These are phyloP conservation scores for Penicillium vulpinum DNA, from an alignment of 2,329 filamentous ascomycete genomes.

Conservation along the genomic window DNA sequence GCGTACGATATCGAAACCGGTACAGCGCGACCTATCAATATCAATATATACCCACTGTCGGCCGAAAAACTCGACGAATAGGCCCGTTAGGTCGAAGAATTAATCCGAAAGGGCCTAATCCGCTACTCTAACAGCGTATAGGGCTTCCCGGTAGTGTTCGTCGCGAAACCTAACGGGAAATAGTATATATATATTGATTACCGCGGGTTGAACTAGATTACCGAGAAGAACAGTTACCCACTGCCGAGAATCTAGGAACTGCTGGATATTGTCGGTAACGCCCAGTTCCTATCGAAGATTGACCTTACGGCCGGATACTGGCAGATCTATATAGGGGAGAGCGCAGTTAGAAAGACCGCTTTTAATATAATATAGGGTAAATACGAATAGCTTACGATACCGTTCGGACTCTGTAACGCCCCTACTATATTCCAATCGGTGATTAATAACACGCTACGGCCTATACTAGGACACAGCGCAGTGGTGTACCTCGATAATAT, in stretches of 20 bases:
- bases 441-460: not conserved
- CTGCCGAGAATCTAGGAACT: not conserved
- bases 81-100: not conserved
- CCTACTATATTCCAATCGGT: not conserved
- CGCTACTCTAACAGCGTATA: not conserved
- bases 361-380: slow-evolving; percentile 9
- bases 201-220: not conserved
- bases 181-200: slow-evolving; percentile 1
- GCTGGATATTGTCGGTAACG: not conserved
- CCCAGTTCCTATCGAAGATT: not conserved
- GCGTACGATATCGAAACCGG: not conserved
- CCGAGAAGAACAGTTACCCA: not conserved
- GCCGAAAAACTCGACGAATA: not conserved
- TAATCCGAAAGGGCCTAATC: not conserved
- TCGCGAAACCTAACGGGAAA: not conserved
- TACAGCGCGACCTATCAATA: not conserved
- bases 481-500: slow-evolving; percentile 1
- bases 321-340: not conserved
- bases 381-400: slow-evolving; percentile 2
- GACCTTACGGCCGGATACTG: not conserved
- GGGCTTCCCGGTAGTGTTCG: not conserved
- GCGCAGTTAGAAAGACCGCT: not conserved
- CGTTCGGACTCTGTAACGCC: not conserved
- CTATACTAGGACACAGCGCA: not conserved
- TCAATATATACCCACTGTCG: not conserved